Percentiles rank a stretch among this genome's conserved stretches.
phyloP scores from a whole-genome alignment of 805 yeast species.

The Starmerella sirachaensis region DNA sequence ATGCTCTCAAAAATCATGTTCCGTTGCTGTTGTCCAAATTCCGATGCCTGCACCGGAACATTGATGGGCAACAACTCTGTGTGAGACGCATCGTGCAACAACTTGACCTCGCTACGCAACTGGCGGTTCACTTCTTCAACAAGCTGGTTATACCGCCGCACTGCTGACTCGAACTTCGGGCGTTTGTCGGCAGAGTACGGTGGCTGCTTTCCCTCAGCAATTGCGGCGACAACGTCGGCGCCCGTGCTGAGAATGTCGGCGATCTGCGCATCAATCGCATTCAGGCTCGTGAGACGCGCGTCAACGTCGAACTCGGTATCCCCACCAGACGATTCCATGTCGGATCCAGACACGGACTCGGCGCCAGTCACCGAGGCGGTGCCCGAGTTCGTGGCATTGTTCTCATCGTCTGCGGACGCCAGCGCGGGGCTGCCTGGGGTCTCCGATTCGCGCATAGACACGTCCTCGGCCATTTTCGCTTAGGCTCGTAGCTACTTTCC shows the following conservation, averaged over 20 bases:
- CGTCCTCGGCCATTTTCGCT: no score
- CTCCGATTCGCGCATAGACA: no score
- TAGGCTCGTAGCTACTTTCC: no score
- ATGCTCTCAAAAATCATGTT: constrained; percentile 28
- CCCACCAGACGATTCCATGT: neutral
- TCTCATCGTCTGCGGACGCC: neutral
- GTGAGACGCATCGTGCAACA: constrained; percentile 40
- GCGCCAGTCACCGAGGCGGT: neutral
- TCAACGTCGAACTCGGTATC: constrained; percentile 12
- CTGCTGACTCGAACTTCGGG: constrained; percentile 34
- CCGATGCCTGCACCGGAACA: constrained; percentile 58
- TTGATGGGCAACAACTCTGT: constrained; percentile 52
- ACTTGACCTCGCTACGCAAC: constrained; percentile 53
- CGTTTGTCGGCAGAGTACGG: constrained; percentile 24
- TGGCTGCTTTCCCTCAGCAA: constrained; percentile 24
- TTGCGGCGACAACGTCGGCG: constrained; percentile 22
- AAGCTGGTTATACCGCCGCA: constrained; percentile 40
- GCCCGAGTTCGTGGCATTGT: neutral
- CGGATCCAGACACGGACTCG: constrained; percentile 1
- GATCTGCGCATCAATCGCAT: constrained; percentile 23
- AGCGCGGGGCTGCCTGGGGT: neutral
- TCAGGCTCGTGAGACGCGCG: constrained; percentile 24
- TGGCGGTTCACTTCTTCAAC: constrained; percentile 48
- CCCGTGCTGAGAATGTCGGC: constrained; percentile 24
- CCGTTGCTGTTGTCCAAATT: constrained; percentile 49